A percentile compares a stretch with the other conserved stretches of the same genome.
phyloP scores from a whole-genome alignment of 345 rosid genomes.

The Melastoma malabathricum region DNA sequence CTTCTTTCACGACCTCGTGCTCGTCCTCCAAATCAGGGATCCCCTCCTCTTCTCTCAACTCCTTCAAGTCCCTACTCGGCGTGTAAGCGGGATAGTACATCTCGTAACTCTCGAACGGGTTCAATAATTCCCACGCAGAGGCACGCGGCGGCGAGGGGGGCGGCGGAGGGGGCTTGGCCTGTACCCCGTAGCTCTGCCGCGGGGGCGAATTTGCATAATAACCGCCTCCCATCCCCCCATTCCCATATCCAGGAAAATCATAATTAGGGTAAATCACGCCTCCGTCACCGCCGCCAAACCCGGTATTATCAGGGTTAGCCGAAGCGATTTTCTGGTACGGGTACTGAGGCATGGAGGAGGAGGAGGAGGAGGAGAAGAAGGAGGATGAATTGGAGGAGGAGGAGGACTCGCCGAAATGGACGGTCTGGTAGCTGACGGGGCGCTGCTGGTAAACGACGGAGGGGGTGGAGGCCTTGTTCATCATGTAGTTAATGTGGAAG shows the following conservation, averaged over 20 bases:
- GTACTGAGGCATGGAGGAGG: conserved; percentile 11
- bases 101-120: conserved; percentile 30
- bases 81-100: conserved; percentile 31
- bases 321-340: background rate
- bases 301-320: no score
- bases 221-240: conserved; percentile 21
- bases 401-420: conserved; percentile 52
- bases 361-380: conserved; percentile 20
- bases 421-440: conserved; percentile 39
- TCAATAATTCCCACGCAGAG: conserved; percentile 73
- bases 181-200: conserved; percentile 14
- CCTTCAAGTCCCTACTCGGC: conserved; percentile 63
- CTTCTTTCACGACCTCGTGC: conserved; percentile 61
- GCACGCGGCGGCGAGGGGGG: conserved; percentile 71
- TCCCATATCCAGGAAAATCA: conserved; percentile 5
- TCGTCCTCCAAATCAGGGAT: conserved; percentile 95
- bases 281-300: conserved; percentile 7
- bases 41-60: conserved; percentile 81
- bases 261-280: background rate
- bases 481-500: conserved; percentile 71
- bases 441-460: conserved; percentile 54
- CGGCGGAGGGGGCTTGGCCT: conserved; percentile 62
- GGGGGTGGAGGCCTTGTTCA: conserved; percentile 40
- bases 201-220: conserved; percentile 15
- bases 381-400: no score